Evolutionary conservation across 805 yeast genomes (phyloP).

Genomic region (Spathaspora girioi): DNA sequence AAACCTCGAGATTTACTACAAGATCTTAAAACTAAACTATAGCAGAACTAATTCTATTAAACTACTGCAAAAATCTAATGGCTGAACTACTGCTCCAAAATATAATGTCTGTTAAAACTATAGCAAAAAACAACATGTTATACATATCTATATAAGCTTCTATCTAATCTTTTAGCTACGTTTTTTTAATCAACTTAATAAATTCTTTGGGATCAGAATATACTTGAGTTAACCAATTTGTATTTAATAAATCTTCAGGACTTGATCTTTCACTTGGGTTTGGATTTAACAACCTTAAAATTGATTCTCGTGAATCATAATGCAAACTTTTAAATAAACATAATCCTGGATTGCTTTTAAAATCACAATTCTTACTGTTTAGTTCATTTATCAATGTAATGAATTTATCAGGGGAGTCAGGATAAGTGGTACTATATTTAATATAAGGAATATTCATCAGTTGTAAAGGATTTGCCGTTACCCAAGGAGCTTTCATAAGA

Average conservation of each 20-base stretch:
- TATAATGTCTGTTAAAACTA: too few species aligned
- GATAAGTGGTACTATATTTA: constrained; percentile 24
- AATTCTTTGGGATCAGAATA: constrained; percentile 38
- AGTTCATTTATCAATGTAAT: constrained; percentile 17
- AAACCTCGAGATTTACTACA: background rate
- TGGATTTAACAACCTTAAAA: constrained; percentile 35
- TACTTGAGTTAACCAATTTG: constrained; percentile 37
- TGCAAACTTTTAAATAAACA: constrained; percentile 31
- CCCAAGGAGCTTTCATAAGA: constrained; percentile 49
- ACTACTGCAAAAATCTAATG: too few species aligned
- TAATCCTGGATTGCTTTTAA: constrained; percentile 28
- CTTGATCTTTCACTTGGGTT: constrained; percentile 18
- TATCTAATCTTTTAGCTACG: background rate
- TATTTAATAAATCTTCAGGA: constrained; percentile 21
- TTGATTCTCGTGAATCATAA: constrained; percentile 31
- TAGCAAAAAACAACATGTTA: too few species aligned
- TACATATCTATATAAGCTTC: background rate
- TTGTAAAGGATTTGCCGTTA: constrained; percentile 26
- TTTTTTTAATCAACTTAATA: constrained; percentile 8
- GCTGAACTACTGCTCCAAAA: too few species aligned
- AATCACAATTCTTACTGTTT: constrained; percentile 17
- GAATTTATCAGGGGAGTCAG: constrained; percentile 11
- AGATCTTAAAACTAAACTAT: background rate
- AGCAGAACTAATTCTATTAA: too few species aligned
- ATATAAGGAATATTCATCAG: constrained; percentile 16